Evolutionary conservation across 2,329 filamentous ascomycete species (phyloP).

Genomic region (Phialocephala sp.): DNA sequence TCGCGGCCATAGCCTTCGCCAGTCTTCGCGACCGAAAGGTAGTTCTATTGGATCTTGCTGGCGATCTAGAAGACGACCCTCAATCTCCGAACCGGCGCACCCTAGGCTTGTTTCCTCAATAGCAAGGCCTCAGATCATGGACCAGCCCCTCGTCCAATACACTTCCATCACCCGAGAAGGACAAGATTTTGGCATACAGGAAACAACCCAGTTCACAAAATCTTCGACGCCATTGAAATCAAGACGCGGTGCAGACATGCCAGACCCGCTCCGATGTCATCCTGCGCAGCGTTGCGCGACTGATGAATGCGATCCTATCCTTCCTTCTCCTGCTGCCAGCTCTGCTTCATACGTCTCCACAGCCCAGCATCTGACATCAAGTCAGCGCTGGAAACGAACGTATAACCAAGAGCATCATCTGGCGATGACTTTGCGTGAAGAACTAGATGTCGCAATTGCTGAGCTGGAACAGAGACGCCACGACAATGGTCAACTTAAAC

Average conservation of each 20-base stretch:
- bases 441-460: neutral
- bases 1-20: neutral
- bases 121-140: neutral
- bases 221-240: neutral
- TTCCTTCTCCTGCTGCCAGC: neutral
- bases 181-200: neutral
- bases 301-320: neutral
- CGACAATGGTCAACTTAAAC: neutral
- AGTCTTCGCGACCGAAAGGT: neutral
- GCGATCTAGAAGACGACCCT: neutral
- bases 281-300: neutral
- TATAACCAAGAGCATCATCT: neutral
- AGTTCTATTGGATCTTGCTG: neutral
- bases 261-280: conserved; percentile 7
- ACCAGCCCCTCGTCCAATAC: neutral
- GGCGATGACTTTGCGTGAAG: neutral
- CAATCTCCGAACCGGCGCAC: neutral
- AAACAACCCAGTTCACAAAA: neutral
- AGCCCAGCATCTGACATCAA: neutral
- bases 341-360: neutral
- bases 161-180: neutral
- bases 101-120: conserved; percentile 1
- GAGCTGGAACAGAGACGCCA: neutral
- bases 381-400: neutral
- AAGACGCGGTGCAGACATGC: neutral